phyloP scores from a whole-genome alignment of 2,329 filamentous ascomycete genomes.

The Penicillium expansum region DNA sequence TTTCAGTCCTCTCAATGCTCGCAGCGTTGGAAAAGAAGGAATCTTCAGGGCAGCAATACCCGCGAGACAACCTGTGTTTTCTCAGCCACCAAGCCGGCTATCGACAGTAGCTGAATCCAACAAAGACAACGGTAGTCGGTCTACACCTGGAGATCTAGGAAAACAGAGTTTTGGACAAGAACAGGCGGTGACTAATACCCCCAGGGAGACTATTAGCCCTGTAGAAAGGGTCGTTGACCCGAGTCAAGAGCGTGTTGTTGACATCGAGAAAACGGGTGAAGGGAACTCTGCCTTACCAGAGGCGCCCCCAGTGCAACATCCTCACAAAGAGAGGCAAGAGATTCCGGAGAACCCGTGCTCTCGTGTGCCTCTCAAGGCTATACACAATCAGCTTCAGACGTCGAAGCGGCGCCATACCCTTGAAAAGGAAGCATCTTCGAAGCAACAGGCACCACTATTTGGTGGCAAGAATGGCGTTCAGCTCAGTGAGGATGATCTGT shows the following conservation, averaged over 20 bases:
- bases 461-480: conserved; percentile 1
- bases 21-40: not conserved
- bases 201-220: not conserved
- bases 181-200: not conserved
- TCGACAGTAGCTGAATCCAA: not conserved
- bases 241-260: not conserved
- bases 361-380: not conserved
- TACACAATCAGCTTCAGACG: conserved; percentile 9
- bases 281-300: not conserved
- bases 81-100: not conserved
- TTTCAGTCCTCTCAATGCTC: not conserved
- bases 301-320: not conserved
- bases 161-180: too few relatives aligned
- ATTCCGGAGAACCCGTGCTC: not conserved
- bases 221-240: not conserved
- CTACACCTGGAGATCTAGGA: not conserved
- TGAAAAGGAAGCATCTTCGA: not conserved
- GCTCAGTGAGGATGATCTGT: conserved; percentile 36
- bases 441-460: conserved; percentile 1
- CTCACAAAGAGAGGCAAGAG: not conserved
- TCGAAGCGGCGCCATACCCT: conserved; percentile 15
- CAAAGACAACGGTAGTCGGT: not conserved
- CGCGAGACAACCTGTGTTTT: not conserved
- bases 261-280: not conserved
- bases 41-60: not conserved